phyloP scores from a whole-genome alignment of 2,329 filamentous ascomycete genomes.

The Xylaria sp. region DNA sequence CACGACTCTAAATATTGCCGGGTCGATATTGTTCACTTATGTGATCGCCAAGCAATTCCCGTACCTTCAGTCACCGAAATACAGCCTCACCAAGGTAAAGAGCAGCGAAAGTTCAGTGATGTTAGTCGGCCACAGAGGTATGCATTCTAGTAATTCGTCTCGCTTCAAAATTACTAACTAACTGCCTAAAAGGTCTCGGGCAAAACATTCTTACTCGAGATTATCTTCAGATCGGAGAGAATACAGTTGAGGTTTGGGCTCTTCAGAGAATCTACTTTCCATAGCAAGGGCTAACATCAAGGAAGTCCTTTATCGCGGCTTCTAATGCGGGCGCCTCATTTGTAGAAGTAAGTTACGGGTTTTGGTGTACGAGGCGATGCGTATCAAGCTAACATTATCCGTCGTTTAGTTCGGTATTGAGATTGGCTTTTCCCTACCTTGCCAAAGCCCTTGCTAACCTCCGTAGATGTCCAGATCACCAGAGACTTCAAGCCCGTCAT shows the following conservation, averaged over 20 bases:
- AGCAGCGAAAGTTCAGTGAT: background rate
- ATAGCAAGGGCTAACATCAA: background rate
- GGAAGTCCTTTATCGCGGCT: conserved; percentile 50
- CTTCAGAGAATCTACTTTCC: background rate
- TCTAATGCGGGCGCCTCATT: conserved; percentile 49
- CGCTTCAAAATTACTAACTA: background rate
- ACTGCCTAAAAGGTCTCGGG: conserved; percentile 32
- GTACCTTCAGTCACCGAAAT: conserved; percentile 16
- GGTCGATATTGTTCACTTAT: conserved; percentile 50
- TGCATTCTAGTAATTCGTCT: background rate
- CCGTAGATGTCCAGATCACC: conserved; percentile 54
- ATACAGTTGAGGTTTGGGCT: conserved; percentile 45
- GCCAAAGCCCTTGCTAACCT: background rate
- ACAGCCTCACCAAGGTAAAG: background rate
- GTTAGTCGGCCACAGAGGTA: conserved; percentile 7
- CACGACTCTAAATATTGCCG: conserved; percentile 44
- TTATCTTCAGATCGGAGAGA: conserved; percentile 53
- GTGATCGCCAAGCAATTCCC: conserved; percentile 46
- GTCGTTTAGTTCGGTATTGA: conserved; percentile 2
- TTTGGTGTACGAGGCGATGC: background rate
- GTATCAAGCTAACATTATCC: background rate
- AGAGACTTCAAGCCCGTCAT: conserved; percentile 53
- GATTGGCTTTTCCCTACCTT: background rate
- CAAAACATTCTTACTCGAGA: conserved; percentile 45
- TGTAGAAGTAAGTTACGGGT: conserved; percentile 47